These are phyloP conservation scores for Nicotiana rustica DNA, from an alignment of 305 asterid species.

Conservation along the genomic window DNA sequence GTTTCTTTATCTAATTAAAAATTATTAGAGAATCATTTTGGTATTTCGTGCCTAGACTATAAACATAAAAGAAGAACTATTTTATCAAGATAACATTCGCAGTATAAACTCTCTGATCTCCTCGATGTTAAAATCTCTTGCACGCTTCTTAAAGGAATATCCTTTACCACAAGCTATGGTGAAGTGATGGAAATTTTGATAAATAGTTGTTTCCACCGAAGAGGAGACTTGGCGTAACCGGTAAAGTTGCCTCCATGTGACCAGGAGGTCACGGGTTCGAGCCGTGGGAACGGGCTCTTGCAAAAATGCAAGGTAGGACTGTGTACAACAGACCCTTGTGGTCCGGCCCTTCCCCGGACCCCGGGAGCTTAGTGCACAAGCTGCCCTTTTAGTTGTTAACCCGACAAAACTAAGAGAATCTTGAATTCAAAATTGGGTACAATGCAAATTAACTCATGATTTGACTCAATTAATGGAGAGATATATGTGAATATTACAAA, in stretches of 20 bases:
- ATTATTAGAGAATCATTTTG: background rate
- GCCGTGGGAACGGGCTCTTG: too few relatives aligned
- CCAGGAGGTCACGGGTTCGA: too few relatives aligned
- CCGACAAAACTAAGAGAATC: background rate
- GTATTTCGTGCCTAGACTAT: background rate
- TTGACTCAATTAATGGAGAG: background rate
- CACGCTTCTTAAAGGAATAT: background rate
- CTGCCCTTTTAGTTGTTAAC: background rate
- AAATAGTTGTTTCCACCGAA: background rate
- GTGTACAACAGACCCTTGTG: too few relatives aligned
- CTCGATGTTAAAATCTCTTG: background rate
- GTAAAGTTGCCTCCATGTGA: too few relatives aligned
- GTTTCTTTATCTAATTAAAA: background rate
- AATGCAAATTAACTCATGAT: background rate
- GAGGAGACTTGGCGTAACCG: too few relatives aligned
- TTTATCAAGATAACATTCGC: constrained; percentile 2
- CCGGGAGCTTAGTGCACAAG: too few relatives aligned
- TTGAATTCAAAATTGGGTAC: constrained; percentile 17
- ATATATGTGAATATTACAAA: background rate
- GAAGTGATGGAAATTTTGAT: background rate
- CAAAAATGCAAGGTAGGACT: too few relatives aligned
- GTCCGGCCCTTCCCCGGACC: too few relatives aligned
- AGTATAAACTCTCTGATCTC: background rate
- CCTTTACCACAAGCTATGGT: background rate
- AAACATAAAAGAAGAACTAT: background rate